Conservation (phyloP, 768 basidiomycete genomes). For the Collybia mongolica region DNA sequence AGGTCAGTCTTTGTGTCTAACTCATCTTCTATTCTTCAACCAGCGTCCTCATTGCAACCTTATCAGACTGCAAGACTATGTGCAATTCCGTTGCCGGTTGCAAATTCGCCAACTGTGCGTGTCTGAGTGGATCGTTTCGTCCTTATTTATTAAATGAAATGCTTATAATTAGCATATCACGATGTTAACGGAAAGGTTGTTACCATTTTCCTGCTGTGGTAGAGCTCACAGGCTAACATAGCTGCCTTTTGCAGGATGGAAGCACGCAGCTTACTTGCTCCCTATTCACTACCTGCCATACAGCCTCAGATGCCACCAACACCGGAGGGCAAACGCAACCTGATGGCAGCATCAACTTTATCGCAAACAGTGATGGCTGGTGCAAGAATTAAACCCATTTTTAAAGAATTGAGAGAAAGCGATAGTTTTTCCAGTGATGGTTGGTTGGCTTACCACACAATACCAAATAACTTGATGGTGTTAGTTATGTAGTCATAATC, state of each 20-base stretch:
- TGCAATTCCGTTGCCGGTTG: conserved; percentile 28
- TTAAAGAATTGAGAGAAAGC: neutral
- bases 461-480: no score
- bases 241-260: conserved; percentile 20
- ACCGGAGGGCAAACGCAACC: conserved; percentile 32
- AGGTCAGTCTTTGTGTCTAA: conserved; percentile 13
- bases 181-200: conserved; percentile 34
- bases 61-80: conserved; percentile 30
- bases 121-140: neutral
- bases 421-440: no score
- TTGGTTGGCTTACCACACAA: no score
- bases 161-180: conserved; percentile 25
- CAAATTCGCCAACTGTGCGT: conserved; percentile 30
- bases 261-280: conserved; percentile 35
- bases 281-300: conserved; percentile 29
- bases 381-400: conserved; percentile 20
- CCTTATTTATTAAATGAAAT: neutral
- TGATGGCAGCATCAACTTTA: conserved; percentile 29
- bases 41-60: neutral
- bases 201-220: neutral
- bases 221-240: neutral
- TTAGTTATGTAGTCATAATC: no score
- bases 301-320: conserved; percentile 24
- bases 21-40: neutral
- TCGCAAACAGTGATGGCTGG: conserved; percentile 29